phyloP scores from a whole-genome alignment of 345 rosid genomes.

The Citrus reticulata region DNA sequence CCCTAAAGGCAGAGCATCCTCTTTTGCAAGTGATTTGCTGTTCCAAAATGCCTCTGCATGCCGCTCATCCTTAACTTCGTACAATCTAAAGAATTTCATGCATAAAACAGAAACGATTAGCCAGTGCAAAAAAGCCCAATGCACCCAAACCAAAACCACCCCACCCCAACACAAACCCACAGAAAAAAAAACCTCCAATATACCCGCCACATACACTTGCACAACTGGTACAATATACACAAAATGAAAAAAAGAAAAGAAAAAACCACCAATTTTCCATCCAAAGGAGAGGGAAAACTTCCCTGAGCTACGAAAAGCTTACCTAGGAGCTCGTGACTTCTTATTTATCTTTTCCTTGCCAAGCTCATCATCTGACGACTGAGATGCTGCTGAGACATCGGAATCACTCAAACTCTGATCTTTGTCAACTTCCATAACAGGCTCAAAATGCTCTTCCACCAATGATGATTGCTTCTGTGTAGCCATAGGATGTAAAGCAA shows the following conservation, averaged over 20 bases:
- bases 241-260: neutral
- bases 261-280: neutral
- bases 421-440: conserved; percentile 46
- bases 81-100: conserved; percentile 40
- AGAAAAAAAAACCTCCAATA: neutral
- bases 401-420: conserved; percentile 48
- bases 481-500: conserved; percentile 73
- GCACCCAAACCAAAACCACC: neutral
- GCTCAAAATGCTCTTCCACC: conserved; percentile 84
- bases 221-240: too few species aligned
- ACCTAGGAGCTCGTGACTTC: conserved; percentile 71
- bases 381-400: conserved; percentile 46
- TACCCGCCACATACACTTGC: neutral
- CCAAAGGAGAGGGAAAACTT: neutral
- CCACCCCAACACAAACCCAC: too few species aligned
- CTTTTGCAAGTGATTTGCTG: conserved; percentile 55
- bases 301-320: conserved; percentile 5
- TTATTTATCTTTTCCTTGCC: conserved; percentile 30
- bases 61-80: conserved; percentile 81
- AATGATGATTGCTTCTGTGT: conserved; percentile 56
- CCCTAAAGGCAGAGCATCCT: conserved; percentile 72
- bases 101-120: neutral
- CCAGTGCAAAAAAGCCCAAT: neutral
- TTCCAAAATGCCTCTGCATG: conserved; percentile 83
- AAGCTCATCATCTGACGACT: conserved; percentile 42